Percentiles rank a stretch among this genome's conserved stretches.
phyloP scores from a whole-genome alignment of 2,329 filamentous ascomycete genomes.

The Sporothrix mexicana region DNA sequence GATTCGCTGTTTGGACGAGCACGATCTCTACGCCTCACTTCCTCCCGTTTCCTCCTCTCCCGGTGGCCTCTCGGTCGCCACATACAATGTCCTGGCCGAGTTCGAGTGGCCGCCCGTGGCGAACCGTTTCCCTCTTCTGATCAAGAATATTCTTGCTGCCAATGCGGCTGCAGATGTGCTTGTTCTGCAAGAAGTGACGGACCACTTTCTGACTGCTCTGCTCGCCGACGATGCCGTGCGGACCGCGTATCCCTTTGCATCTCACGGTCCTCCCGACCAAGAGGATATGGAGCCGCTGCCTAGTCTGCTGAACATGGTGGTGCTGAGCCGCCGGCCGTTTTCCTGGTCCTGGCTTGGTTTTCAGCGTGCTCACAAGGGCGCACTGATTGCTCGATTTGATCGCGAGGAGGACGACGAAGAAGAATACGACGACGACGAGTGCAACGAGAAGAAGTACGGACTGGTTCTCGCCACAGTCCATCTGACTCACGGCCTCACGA shows the following conservation, averaged over 20 bases:
- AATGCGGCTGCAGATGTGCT: slow-evolving; percentile 55
- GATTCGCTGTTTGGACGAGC: slow-evolving; percentile 31
- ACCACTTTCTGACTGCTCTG: slow-evolving; percentile 64
- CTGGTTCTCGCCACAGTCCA: slow-evolving; percentile 64
- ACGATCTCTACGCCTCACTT: slow-evolving; percentile 24
- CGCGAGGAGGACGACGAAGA: not conserved
- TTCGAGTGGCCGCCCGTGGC: slow-evolving; percentile 54
- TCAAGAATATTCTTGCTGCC: slow-evolving; percentile 52
- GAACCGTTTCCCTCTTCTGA: slow-evolving; percentile 51
- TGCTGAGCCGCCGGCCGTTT: slow-evolving; percentile 63
- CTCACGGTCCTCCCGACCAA: slow-evolving; percentile 62
- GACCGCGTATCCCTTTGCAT: slow-evolving; percentile 59
- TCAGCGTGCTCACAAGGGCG: slow-evolving; percentile 62
- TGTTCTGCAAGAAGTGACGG: slow-evolving; percentile 68
- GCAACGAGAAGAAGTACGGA: slow-evolving; percentile 41
- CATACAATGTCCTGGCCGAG: slow-evolving; percentile 61
- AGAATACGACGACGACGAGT: not conserved
- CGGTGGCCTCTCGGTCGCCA: slow-evolving; percentile 48
- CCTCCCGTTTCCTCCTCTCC: slow-evolving; percentile 1
- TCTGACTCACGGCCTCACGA: slow-evolving; percentile 65
- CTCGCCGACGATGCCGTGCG: slow-evolving; percentile 55
- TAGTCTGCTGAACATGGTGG: slow-evolving; percentile 65
- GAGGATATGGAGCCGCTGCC: slow-evolving; percentile 60
- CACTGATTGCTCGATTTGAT: slow-evolving; percentile 55
- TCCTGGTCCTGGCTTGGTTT: slow-evolving; percentile 62